These are phyloP conservation scores for Galerina sulciceps DNA, from an alignment of 768 basidiomycete species.

Conservation along the genomic window DNA sequence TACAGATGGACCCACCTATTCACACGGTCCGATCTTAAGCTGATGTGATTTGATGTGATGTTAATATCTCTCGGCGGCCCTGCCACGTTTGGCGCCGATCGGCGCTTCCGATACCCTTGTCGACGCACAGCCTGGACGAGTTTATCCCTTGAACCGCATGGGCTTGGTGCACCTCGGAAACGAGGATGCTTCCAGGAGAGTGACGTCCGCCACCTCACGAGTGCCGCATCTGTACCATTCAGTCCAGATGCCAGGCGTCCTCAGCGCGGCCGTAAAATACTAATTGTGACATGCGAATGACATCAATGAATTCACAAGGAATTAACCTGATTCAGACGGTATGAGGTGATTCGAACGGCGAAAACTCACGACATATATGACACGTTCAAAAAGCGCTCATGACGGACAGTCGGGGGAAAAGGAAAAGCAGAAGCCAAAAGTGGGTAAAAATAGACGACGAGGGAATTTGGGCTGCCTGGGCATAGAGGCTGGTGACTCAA, in stretches of 20 bases:
- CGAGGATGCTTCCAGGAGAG: background rate
- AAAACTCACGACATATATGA: no score
- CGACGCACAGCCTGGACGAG: constrained; percentile 3
- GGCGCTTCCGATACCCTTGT: constrained; percentile 5
- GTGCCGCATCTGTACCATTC: background rate
- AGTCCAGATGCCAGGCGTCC: constrained; percentile 4
- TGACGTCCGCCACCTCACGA: background rate
- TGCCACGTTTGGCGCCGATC: constrained; percentile 18
- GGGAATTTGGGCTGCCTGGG: no score
- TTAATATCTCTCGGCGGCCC: constrained; percentile 6
- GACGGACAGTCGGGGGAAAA: no score
- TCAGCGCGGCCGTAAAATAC: constrained; percentile 6
- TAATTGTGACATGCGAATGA: background rate
- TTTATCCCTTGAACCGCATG: background rate
- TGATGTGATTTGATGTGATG: constrained; percentile 4
- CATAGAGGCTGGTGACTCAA: no score
- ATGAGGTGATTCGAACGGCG: no score
- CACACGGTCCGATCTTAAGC: constrained; percentile 12
- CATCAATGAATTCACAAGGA: background rate
- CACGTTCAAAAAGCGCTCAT: no score
- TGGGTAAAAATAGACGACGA: no score
- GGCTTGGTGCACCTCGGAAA: background rate
- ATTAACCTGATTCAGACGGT: background rate
- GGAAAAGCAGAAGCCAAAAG: no score
- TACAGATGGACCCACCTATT: background rate